Percentiles rank a stretch among this genome's conserved stretches.
Evolutionary conservation across 495 filamentous ascomycete genomes (phyloP).

Genomic region (Tuber umbilicatum): DNA sequence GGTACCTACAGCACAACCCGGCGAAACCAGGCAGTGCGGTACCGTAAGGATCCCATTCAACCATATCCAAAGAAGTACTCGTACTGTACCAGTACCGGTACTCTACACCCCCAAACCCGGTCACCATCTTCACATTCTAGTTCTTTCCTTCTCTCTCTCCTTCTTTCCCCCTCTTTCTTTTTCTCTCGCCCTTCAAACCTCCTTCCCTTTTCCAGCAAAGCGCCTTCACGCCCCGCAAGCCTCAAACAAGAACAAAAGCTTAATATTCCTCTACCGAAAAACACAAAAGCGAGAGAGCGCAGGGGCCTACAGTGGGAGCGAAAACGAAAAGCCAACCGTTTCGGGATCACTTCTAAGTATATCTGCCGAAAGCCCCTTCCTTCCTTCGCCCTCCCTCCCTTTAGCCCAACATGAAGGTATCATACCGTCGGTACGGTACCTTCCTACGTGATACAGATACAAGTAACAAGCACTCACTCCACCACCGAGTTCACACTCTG

Average conservation of each 20-base stretch:
- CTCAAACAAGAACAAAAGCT: background rate
- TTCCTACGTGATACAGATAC: background rate
- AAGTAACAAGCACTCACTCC: background rate
- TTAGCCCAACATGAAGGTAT: no score
- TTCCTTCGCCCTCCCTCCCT: no score
- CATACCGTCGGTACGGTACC: background rate
- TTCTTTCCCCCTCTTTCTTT: background rate
- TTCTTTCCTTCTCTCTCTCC: background rate
- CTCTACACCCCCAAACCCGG: background rate
- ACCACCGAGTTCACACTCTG: background rate
- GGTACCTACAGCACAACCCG: no score
- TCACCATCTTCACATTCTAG: background rate
- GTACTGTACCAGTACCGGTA: background rate
- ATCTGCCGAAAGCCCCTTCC: background rate
- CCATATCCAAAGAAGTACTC: background rate
- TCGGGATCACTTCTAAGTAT: background rate
- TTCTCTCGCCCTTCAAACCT: background rate
- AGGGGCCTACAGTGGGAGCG: background rate
- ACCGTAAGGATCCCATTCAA: background rate
- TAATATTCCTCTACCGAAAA: background rate
- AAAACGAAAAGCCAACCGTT: slow-evolving; percentile 2
- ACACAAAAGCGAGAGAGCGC: background rate
- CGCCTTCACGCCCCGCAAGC: background rate
- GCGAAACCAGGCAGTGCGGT: no score
- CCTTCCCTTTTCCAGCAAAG: background rate